phyloP scores from a whole-genome alignment of 2,329 filamentous ascomycete species.

The Capronia epimyces region DNA sequence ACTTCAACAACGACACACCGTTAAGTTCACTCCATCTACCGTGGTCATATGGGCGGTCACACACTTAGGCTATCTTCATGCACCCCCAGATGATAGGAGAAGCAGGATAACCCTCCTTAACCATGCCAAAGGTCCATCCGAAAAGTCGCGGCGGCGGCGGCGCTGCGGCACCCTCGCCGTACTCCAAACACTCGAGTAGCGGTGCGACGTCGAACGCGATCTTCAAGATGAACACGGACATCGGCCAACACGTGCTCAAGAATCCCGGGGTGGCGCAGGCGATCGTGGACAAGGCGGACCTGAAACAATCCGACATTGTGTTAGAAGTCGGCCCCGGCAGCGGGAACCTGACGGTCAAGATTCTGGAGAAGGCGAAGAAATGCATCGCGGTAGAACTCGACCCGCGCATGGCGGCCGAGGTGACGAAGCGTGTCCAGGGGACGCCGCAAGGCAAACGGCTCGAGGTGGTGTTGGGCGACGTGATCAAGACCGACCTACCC shows the following conservation, averaged over 20 bases:
- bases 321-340: constrained; percentile 90
- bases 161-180: constrained; percentile 32
- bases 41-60: background rate
- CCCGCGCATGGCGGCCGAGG: constrained; percentile 91
- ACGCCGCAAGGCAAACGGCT: constrained; percentile 77
- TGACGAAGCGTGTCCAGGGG: constrained; percentile 88
- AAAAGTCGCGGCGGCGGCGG: constrained; percentile 47
- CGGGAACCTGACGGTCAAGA: constrained; percentile 81
- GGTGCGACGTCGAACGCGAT: constrained; percentile 62
- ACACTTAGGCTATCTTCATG: background rate
- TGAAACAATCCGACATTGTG: constrained; percentile 85
- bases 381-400: constrained; percentile 86
- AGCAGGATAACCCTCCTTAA: background rate
- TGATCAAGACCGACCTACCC: constrained; percentile 78
- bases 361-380: constrained; percentile 80
- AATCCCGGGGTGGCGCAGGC: constrained; percentile 78
- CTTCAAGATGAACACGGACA: constrained; percentile 94
- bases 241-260: constrained; percentile 88
- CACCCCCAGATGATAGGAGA: background rate
- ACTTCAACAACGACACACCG: too few relatives aligned
- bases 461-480: constrained; percentile 84
- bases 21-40: too few relatives aligned
- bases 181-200: constrained; percentile 38
- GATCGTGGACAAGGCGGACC: constrained; percentile 77
- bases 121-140: constrained; percentile 52